A percentile compares a stretch with the other conserved stretches of the same genome.
phyloP scores from a whole-genome alignment of 768 basidiomycete species.

The Pholiota microspora region DNA sequence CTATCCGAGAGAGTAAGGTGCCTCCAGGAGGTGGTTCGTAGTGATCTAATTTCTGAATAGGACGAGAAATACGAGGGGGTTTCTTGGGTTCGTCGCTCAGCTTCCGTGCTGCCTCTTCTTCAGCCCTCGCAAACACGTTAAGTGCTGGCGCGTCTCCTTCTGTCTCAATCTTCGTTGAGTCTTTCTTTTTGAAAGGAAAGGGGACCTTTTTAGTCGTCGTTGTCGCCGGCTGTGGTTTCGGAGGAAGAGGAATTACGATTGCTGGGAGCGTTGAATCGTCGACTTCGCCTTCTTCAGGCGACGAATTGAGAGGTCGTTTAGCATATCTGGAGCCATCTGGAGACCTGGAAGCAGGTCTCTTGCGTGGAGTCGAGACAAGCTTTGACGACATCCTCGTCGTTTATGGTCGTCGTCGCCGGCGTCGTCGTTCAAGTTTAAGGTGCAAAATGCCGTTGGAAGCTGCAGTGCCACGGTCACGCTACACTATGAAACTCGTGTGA shows the following conservation, averaged over 20 bases:
- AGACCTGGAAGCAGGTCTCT: slow-evolving; percentile 59
- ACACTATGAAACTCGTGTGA: too few species aligned
- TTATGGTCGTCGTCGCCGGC: not conserved
- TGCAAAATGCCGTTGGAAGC: too few species aligned
- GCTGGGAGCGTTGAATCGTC: slow-evolving; percentile 45
- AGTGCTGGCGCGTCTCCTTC: not conserved
- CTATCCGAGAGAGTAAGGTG: slow-evolving; percentile 18
- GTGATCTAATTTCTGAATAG: slow-evolving; percentile 26
- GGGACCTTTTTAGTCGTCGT: slow-evolving; percentile 45
- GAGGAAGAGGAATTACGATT: slow-evolving; percentile 30
- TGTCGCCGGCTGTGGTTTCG: slow-evolving; percentile 34
- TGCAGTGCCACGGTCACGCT: too few species aligned
- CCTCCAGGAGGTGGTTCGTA: slow-evolving; percentile 32
- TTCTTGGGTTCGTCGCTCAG: slow-evolving; percentile 29
- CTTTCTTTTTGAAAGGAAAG: slow-evolving; percentile 75
- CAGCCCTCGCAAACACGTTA: slow-evolving; percentile 28
- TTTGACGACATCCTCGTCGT: slow-evolving; percentile 1
- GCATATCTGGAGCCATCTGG: slow-evolving; percentile 44
- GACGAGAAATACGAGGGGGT: slow-evolving; percentile 4
- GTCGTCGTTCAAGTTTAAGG: too few species aligned
- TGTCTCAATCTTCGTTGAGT: slow-evolving; percentile 18
- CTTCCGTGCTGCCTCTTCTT: slow-evolving; percentile 40
- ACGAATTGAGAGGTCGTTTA: slow-evolving; percentile 60
- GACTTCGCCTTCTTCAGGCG: slow-evolving; percentile 83
- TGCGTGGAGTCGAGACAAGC: slow-evolving; percentile 29